Evolutionary conservation across 768 basidiomycete genomes (phyloP).

Genomic region (Tulasnella sp.): DNA sequence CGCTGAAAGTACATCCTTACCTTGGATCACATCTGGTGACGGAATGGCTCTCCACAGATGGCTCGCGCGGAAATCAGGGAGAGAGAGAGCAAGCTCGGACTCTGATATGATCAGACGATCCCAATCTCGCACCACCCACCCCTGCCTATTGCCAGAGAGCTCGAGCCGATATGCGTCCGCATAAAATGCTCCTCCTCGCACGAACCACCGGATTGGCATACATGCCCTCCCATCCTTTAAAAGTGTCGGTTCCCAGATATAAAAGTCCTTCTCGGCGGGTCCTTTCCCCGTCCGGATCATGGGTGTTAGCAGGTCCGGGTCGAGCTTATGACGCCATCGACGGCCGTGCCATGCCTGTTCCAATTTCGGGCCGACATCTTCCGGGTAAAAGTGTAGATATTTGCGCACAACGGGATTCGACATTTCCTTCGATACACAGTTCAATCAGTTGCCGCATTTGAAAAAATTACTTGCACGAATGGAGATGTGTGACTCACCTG

Average conservation of each 20-base stretch:
- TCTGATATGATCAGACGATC: not conserved
- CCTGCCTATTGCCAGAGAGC: not conserved
- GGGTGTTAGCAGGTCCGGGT: constrained; percentile 27
- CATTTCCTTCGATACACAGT: constrained; percentile 31
- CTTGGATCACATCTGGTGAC: not conserved
- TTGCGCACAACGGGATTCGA: constrained; percentile 33
- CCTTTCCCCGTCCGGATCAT: constrained; percentile 26
- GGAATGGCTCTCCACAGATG: not conserved
- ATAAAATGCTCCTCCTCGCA: not conserved
- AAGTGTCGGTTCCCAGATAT: constrained; percentile 29
- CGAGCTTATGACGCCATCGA: constrained; percentile 31
- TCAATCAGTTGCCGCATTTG: too few relatives aligned
- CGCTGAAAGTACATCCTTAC: not conserved
- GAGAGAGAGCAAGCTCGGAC: not conserved
- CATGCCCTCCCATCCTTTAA: constrained; percentile 21
- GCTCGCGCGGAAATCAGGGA: not conserved
- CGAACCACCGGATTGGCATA: constrained; percentile 30
- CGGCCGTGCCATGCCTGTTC: constrained; percentile 27
- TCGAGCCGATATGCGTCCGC: not conserved
- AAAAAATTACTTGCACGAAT: too few relatives aligned
- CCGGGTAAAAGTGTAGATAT: constrained; percentile 32
- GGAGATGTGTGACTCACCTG: constrained; percentile 26
- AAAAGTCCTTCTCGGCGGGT: constrained; percentile 23
- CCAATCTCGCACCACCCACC: not conserved
- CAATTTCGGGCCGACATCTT: constrained; percentile 28